These are phyloP conservation scores for Podosphaera xanthii DNA, from an alignment of 2,329 filamentous ascomycete species.

Conservation along the genomic window DNA sequence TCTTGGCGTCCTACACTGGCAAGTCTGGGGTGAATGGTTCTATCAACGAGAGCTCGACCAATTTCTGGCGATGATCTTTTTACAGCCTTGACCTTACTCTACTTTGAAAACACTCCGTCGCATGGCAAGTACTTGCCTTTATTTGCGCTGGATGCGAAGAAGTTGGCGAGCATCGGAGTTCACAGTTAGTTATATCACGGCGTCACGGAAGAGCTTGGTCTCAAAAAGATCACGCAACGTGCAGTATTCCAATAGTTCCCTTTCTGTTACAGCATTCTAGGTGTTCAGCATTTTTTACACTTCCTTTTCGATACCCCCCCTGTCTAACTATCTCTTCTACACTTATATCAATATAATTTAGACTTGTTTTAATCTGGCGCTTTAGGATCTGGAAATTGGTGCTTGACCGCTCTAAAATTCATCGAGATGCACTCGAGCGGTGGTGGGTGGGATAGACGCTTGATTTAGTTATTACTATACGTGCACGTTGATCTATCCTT, in stretches of 20 bases:
- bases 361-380: not conserved
- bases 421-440: not conserved
- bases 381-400: not conserved
- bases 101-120: not conserved
- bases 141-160: not conserved
- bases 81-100: not conserved
- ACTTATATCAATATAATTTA: not conserved
- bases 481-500: not conserved
- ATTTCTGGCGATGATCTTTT: not conserved
- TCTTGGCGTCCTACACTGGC: conserved; percentile 69
- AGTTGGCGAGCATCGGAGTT: not conserved
- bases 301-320: not conserved
- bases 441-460: not conserved
- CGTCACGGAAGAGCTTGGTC: not conserved
- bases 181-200: not conserved
- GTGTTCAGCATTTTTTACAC: not conserved
- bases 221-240: not conserved
- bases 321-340: not conserved
- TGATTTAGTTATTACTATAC: not conserved
- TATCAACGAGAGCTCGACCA: not conserved
- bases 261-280: not conserved
- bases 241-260: not conserved
- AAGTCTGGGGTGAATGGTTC: conserved; percentile 39
- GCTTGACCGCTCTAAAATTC: not conserved
- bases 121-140: not conserved